Conservation (phyloP, 2,329 filamentous ascomycete species). For the Venturia asperata region DNA sequence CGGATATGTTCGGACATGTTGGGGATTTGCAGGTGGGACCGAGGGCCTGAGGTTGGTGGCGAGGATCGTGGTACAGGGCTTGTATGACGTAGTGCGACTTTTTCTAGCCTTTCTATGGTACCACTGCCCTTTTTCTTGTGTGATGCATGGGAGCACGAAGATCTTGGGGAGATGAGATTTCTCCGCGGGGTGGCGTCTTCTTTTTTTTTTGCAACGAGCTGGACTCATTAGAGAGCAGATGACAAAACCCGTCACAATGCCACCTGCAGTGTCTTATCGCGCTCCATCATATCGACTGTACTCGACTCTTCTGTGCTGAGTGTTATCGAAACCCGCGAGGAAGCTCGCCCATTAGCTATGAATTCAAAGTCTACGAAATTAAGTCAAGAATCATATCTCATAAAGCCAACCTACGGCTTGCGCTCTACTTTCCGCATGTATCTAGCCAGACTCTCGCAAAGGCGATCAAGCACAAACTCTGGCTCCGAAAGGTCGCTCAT, state of each 20-base stretch:
- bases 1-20: not conserved
- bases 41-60: too few relatives aligned
- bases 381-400: not conserved
- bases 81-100: not conserved
- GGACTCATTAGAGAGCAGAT: too few relatives aligned
- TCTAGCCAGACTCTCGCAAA: constrained; percentile 56
- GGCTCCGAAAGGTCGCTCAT: constrained; percentile 55
- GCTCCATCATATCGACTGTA: too few relatives aligned
- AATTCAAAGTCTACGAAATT: not conserved
- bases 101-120: not conserved
- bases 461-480: constrained; percentile 59
- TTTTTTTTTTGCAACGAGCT: too few relatives aligned
- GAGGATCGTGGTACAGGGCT: not conserved
- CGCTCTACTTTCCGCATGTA: constrained; percentile 29
- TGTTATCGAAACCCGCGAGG: too few relatives aligned
- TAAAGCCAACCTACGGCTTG: not conserved
- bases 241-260: too few relatives aligned
- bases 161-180: not conserved
- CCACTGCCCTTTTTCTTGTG: not conserved
- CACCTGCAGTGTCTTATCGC: too few relatives aligned
- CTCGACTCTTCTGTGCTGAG: too few relatives aligned
- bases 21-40: not conserved
- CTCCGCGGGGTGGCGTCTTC: not conserved
- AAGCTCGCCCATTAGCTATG: not conserved
- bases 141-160: too few relatives aligned